A percentile compares a stretch with the other conserved stretches of the same genome.
Evolutionary conservation across 345 rosid species (phyloP).

Genomic region (Salix viminalis): DNA sequence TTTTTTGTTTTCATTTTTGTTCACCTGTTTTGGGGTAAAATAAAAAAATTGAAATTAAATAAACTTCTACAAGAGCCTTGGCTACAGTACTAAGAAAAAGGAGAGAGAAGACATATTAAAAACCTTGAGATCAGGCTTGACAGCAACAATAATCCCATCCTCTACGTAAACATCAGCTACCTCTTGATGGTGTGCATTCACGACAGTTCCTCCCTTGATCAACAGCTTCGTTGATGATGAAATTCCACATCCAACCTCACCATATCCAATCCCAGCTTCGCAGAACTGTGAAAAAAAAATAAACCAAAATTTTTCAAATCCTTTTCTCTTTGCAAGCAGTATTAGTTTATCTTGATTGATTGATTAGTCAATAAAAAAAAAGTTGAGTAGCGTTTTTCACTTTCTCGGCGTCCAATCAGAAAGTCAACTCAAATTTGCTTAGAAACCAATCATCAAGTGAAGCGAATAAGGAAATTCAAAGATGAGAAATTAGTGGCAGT

Average conservation of each 20-base stretch:
- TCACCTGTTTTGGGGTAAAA: neutral
- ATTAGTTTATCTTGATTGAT: neutral
- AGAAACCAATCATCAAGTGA: neutral
- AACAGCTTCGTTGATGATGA: constrained; percentile 56
- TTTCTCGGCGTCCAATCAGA: too few relatives aligned
- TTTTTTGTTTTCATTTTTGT: neutral
- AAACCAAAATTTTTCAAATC: neutral
- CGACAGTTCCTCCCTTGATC: constrained; percentile 87
- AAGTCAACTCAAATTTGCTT: neutral
- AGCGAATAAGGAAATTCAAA: too few relatives aligned
- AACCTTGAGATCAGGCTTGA: constrained; percentile 68
- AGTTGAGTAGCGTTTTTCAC: neutral
- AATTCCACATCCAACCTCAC: constrained; percentile 41
- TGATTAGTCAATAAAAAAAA: neutral
- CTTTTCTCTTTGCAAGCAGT: too few relatives aligned
- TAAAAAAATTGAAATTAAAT: neutral
- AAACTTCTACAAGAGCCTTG: neutral
- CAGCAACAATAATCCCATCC: constrained; percentile 65
- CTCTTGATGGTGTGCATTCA: constrained; percentile 79
- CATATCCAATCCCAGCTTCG: constrained; percentile 46
- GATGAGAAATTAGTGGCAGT: neutral
- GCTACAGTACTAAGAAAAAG: neutral
- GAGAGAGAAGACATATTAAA: neutral
- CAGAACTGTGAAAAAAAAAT: constrained; percentile 45
- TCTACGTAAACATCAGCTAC: constrained; percentile 86